These are phyloP conservation scores for Alternaria panax DNA, from an alignment of 2,329 filamentous ascomycete species.

Conservation along the genomic window DNA sequence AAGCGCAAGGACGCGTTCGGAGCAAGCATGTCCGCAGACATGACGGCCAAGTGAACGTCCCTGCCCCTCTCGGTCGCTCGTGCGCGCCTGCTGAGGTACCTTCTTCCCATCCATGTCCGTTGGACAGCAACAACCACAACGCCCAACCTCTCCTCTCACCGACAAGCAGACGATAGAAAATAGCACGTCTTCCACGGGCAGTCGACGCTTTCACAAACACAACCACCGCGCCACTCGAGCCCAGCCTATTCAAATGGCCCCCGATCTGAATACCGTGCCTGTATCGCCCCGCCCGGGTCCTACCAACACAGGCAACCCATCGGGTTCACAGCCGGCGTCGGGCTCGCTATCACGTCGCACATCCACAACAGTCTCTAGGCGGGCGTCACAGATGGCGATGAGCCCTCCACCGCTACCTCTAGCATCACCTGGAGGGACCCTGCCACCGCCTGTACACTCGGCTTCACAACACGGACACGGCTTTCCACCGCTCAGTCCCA, in stretches of 20 bases:
- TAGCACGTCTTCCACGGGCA: not conserved
- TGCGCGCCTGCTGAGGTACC: constrained; percentile 19
- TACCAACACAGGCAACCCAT: constrained; percentile 25
- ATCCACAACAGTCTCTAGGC: constrained; percentile 33
- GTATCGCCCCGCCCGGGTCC: constrained; percentile 42
- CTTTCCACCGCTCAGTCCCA: constrained; percentile 49
- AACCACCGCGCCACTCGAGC: constrained; percentile 11
- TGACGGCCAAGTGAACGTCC: constrained; percentile 23
- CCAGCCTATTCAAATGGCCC: constrained; percentile 51
- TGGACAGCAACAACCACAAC: constrained; percentile 6
- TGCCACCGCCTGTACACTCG: constrained; percentile 27
- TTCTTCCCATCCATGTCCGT: constrained; percentile 12
- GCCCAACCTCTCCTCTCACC: constrained; percentile 13
- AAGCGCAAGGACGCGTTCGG: constrained; percentile 7
- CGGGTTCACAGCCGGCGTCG: constrained; percentile 34
- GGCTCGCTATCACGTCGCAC: constrained; percentile 34
- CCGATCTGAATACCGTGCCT: constrained; percentile 57
- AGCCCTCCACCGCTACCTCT: constrained; percentile 54
- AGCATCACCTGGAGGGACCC: constrained; percentile 45
- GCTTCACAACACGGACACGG: constrained; percentile 38
- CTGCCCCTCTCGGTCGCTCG: constrained; percentile 28
- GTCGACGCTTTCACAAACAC: constrained; percentile 2
- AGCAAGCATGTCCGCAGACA: constrained; percentile 13
- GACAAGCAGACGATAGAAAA: not conserved
- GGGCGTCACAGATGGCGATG: constrained; percentile 57